Base-by-base conservation (phyloP, 768 basidiomycete species). In the Auricularia sp. region DNA sequence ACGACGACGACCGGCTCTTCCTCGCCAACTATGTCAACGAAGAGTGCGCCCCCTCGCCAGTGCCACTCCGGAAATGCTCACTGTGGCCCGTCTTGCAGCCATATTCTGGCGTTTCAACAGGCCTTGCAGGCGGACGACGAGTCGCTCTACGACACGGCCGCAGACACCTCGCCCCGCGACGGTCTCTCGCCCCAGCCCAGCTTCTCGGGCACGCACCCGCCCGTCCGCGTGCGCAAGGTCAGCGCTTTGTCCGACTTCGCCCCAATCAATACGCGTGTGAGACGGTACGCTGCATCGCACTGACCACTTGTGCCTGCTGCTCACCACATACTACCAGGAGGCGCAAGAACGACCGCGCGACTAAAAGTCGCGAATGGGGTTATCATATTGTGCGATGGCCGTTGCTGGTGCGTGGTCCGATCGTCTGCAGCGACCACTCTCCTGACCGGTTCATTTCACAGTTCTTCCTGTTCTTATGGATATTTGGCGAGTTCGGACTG, bases 321-420 rank as follows among this genome's bases (percentile, higher is more conserved):
- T 8, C 6, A 6, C 16, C 6, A 51, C 21, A 29, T 29, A 33
- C 8, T 35, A 7, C 47, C 3, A 51, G 23, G 23, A 59, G 56
- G 18, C 56, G 56, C 23, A 59, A 66, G 67, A 18, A 33, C 35
- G 58, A 61, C 58, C 64, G 43, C 58, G 56, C 6, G 29, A 34
- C 23, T 23, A 71, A 21, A 79, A 77, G 53, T 77, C 78, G 64
- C 86, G 93, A 93, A 64, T 87, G 84, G 80, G 73, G 88, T 39
- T 95, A 85, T 71, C 77, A 93, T 47, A 74, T 95, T 33, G 77
- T 94, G 23, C 81, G 93, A 65, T 95, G 93, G 93, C 93, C 94
- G 1, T 75, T 96, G 35, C 77, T 97, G 68, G 91, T 93, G 68
- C 62, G 85, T 69, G 33, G 61, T 51, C 23, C 34, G 62, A 56